Percentiles rank a stretch among this genome's conserved stretches.
Evolutionary conservation across 495 filamentous ascomycete genomes (phyloP).

Genomic region (Aspergillus incahuasiensis): DNA sequence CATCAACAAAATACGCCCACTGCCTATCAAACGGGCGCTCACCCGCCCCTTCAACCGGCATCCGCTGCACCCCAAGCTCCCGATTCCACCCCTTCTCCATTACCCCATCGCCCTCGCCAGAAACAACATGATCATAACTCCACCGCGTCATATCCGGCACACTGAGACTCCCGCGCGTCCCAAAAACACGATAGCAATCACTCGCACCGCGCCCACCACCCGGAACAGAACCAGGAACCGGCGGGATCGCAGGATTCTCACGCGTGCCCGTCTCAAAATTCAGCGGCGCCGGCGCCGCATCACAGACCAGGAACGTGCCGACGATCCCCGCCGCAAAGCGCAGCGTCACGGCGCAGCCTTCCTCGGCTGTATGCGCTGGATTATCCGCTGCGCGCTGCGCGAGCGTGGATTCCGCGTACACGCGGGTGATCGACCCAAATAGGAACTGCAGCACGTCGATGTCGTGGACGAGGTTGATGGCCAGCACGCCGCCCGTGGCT

Average conservation of each 20-base stretch:
- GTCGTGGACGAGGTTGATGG: conserved; percentile 59
- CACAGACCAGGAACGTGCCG: conserved; percentile 53
- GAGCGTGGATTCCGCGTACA: conserved; percentile 46
- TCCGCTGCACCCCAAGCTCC: conserved; percentile 25
- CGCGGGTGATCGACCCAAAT: conserved; percentile 48
- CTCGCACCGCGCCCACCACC: conserved; percentile 18
- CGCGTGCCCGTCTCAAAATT: conserved; percentile 55
- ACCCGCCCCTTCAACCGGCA: conserved; percentile 34
- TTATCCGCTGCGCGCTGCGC: conserved; percentile 29
- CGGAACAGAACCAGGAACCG: conserved; percentile 20
- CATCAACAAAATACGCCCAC: conserved; percentile 50
- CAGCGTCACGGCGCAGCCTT: conserved; percentile 52
- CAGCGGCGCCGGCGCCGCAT: conserved; percentile 48
- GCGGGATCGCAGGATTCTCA: conserved; percentile 52
- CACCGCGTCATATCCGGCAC: conserved; percentile 53
- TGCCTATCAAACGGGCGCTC: conserved; percentile 51
- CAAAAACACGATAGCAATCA: conserved; percentile 56
- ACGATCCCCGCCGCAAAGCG: conserved; percentile 54
- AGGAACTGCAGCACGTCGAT: conserved; percentile 56
- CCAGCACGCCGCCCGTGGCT: conserved; percentile 42
- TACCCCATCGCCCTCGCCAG: background rate
- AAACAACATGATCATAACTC: conserved; percentile 38
- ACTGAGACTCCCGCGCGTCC: conserved; percentile 48
- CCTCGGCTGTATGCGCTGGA: conserved; percentile 44
- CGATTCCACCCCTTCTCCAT: conserved; percentile 30